phyloP scores from a whole-genome alignment of 805 yeast genomes.

The Wickerhamomyces rabaulensis region DNA sequence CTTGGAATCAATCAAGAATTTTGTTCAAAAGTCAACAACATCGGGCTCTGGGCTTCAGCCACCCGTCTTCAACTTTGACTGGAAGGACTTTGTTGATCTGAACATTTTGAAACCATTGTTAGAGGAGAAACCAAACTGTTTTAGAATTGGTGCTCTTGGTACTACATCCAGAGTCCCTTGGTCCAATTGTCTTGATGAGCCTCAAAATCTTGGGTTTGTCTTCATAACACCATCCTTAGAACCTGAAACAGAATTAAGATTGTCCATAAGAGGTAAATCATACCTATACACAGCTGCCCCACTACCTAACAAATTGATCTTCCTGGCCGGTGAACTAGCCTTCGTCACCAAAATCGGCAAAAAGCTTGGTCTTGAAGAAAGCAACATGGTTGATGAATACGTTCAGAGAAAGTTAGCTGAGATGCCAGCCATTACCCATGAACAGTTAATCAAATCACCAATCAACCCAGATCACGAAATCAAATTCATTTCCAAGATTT shows the following conservation, averaged over 20 bases:
- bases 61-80: slow-evolving; percentile 40
- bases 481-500: slow-evolving; percentile 21
- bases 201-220: slow-evolving; percentile 24
- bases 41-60: slow-evolving; percentile 21
- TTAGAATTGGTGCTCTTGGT: slow-evolving; percentile 39
- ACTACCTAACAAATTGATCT: slow-evolving; percentile 38
- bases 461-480: slow-evolving; percentile 23
- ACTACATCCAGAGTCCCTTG: slow-evolving; percentile 35
- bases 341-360: slow-evolving; percentile 31
- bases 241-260: slow-evolving; percentile 33
- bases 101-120: slow-evolving; percentile 33
- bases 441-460: slow-evolving; percentile 27
- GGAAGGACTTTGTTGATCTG: slow-evolving; percentile 54
- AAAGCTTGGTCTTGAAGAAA: slow-evolving; percentile 26
- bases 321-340: slow-evolving; percentile 36
- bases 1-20: slow-evolving; percentile 28
- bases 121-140: slow-evolving; percentile 37
- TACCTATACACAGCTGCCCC: slow-evolving; percentile 39
- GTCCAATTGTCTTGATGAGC: slow-evolving; percentile 35
- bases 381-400: slow-evolving; percentile 30
- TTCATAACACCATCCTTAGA: slow-evolving; percentile 23
- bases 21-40: slow-evolving; percentile 20
- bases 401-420: slow-evolving; percentile 25
- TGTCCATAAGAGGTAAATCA: slow-evolving; percentile 35
- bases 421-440: slow-evolving; percentile 17